A percentile compares a stretch with the other conserved stretches of the same genome.
Evolutionary conservation across 176 grass and related monocot genomes (phyloP).

Genomic region (Rhynchospora breviuscula): DNA sequence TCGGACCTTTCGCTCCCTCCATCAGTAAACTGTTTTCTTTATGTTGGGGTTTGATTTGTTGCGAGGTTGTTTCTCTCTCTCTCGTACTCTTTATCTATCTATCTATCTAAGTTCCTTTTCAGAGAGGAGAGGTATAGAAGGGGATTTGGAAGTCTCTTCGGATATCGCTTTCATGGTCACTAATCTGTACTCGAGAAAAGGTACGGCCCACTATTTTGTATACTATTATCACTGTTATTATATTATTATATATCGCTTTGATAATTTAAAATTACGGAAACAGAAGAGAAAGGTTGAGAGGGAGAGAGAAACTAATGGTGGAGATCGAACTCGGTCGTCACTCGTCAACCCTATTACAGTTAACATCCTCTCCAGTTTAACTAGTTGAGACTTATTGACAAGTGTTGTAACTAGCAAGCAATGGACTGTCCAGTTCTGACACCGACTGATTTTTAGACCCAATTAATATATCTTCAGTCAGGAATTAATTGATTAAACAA

Average conservation of each 20-base stretch:
- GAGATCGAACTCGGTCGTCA: constrained; percentile 6
- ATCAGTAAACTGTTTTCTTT: constrained; percentile 3
- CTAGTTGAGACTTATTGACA: background rate
- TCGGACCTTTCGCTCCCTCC: constrained; percentile 20
- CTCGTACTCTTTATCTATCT: background rate
- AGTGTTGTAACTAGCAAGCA: background rate
- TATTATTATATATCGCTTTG: background rate
- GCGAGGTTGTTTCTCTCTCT: background rate
- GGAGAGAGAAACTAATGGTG: constrained; percentile 15
- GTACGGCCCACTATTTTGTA: constrained; percentile 14
- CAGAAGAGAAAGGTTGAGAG: constrained; percentile 5
- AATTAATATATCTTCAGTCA: background rate
- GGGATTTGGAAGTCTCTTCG: constrained; percentile 18
- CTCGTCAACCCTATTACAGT: background rate
- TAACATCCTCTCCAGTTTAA: background rate
- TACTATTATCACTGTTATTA: background rate
- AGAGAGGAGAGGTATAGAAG: constrained; percentile 5
- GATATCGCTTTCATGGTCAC: constrained; percentile 24
- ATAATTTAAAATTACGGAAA: background rate
- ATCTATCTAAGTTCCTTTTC: background rate
- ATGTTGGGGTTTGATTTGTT: constrained; percentile 25
- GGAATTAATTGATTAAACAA: background rate
- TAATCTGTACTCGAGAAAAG: constrained; percentile 23
- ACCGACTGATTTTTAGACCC: background rate
- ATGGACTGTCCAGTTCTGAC: background rate